Conservation (phyloP, 768 basidiomycete genomes). For the Porpolomopsis calyptriformis region DNA sequence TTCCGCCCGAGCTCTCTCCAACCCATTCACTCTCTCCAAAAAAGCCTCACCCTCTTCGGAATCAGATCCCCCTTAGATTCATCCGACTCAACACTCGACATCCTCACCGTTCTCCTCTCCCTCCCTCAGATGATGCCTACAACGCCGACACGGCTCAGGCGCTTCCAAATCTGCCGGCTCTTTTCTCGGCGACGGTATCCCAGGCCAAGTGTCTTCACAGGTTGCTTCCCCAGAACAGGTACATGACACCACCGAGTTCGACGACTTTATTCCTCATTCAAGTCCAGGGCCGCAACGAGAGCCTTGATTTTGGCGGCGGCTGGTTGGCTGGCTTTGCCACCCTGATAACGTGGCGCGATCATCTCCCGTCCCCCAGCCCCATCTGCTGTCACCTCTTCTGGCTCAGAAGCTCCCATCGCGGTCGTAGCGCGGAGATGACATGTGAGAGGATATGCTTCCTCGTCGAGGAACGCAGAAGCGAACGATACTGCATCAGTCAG, state of each 20-base stretch:
- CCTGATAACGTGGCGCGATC: slow-evolving; percentile 42
- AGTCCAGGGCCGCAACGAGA: slow-evolving; percentile 52
- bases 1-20: slow-evolving; percentile 45
- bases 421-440: no score
- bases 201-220: slow-evolving; percentile 27
- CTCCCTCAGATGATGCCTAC: slow-evolving; percentile 73
- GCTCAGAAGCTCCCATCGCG: no score
- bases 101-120: slow-evolving; percentile 65
- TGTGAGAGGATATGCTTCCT: no score
- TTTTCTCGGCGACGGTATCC: neutral
- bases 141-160: slow-evolving; percentile 54
- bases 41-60: slow-evolving; percentile 22
- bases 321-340: slow-evolving; percentile 76
- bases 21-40: slow-evolving; percentile 10
- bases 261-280: slow-evolving; percentile 57
- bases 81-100: slow-evolving; percentile 78
- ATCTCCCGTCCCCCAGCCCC: slow-evolving; percentile 20
- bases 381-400: no score
- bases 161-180: no score
- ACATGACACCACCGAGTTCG: slow-evolving; percentile 25
- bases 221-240: no score
- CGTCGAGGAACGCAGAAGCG: no score
- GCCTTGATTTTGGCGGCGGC: slow-evolving; percentile 67
- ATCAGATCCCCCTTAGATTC: slow-evolving; percentile 50
- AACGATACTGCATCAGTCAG: no score